Percentiles rank a stretch among this genome's conserved stretches.
Conservation (phyloP, 257 asterid genomes). For the Capsicum pubescens region DNA sequence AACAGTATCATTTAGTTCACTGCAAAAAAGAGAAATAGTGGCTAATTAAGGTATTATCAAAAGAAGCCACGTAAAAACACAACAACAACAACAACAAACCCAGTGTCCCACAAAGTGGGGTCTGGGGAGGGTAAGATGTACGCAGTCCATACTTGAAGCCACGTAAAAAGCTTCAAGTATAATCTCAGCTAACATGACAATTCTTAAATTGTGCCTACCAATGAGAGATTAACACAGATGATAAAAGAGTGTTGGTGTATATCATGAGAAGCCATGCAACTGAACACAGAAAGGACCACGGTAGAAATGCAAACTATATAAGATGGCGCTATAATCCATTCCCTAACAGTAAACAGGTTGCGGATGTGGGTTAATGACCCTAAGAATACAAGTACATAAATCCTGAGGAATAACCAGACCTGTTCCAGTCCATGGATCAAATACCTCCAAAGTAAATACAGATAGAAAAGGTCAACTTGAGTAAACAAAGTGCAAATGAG, state of each 20-base stretch:
- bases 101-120: no score
- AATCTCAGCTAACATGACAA: constrained; percentile 17
- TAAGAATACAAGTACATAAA: background rate
- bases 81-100: no score
- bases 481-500: constrained; percentile 18
- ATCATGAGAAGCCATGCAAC: background rate
- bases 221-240: background rate
- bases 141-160: background rate
- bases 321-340: background rate
- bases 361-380: background rate
- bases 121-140: no score
- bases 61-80: background rate
- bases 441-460: background rate
- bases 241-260: background rate
- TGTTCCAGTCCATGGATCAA: background rate
- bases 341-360: background rate
- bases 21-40: constrained; percentile 45
- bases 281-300: background rate
- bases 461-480: constrained; percentile 6
- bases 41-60: background rate
- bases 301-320: background rate
- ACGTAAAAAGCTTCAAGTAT: background rate
- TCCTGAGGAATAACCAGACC: background rate
- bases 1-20: constrained; percentile 92
- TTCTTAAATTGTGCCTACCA: background rate